A percentile compares a stretch with the other conserved stretches of the same genome.
phyloP scores from a whole-genome alignment of 768 basidiomycete species.

The Trametes gibbosa region DNA sequence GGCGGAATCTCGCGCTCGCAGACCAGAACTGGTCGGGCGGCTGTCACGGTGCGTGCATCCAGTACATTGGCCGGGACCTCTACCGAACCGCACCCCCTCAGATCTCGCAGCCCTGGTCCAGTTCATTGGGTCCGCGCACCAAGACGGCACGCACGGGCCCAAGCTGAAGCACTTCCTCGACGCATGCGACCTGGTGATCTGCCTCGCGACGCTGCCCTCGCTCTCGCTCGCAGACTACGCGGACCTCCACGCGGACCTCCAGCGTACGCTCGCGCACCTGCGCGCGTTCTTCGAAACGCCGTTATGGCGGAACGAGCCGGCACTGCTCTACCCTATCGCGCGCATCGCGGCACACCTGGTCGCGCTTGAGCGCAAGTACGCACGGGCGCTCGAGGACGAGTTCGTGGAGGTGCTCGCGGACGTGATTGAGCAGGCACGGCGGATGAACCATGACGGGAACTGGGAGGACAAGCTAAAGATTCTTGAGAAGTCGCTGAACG shows the following conservation, averaged over 20 bases:
- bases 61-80: background rate
- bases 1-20: slow-evolving; percentile 4
- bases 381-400: slow-evolving; percentile 1
- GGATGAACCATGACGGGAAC: slow-evolving; percentile 4
- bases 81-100: background rate
- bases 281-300: slow-evolving; percentile 11
- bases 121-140: slow-evolving; percentile 3
- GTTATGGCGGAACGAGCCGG: slow-evolving; percentile 4
- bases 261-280: slow-evolving; percentile 7
- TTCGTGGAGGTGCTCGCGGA: slow-evolving; percentile 10
- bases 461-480: slow-evolving; percentile 19
- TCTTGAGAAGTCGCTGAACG: slow-evolving; percentile 1
- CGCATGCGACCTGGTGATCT: slow-evolving; percentile 17
- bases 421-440: slow-evolving; percentile 5
- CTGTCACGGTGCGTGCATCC: slow-evolving; percentile 2
- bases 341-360: slow-evolving; percentile 15
- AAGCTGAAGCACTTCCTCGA: slow-evolving; percentile 9
- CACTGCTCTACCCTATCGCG: slow-evolving; percentile 12
- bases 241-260: background rate
- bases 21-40: background rate
- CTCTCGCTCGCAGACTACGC: background rate
- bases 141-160: background rate
- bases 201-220: slow-evolving; percentile 7
- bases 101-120: slow-evolving; percentile 5
- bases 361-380: slow-evolving; percentile 5